phyloP scores from a whole-genome alignment of 2,329 filamentous ascomycete species.

The Verticillium nubilum region DNA sequence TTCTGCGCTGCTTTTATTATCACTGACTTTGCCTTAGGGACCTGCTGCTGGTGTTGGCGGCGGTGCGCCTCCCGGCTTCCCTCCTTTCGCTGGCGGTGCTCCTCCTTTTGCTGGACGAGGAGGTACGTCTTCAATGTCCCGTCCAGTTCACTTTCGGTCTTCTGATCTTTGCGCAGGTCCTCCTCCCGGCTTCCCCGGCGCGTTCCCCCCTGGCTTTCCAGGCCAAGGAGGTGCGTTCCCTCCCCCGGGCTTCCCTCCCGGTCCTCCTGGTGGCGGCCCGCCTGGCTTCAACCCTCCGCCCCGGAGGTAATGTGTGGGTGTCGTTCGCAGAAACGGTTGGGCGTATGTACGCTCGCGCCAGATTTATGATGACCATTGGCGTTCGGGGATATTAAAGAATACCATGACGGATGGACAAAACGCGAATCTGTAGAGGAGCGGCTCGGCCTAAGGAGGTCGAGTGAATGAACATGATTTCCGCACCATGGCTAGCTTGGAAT shows the following conservation, averaged over 20 bases:
- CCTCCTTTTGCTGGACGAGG: constrained; percentile 49
- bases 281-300: constrained; percentile 75
- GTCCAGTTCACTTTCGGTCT: neutral
- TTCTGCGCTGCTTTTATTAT: neutral
- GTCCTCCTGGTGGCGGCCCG: constrained; percentile 41
- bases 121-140: constrained; percentile 36
- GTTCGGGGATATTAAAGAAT: constrained; percentile 21
- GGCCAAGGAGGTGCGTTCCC: constrained; percentile 36
- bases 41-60: constrained; percentile 85
- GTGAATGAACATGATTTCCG: neutral
- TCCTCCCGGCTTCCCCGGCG: constrained; percentile 45
- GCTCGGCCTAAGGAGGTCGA: neutral
- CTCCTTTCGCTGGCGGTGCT: constrained; percentile 43
- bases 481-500: neutral
- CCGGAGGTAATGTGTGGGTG: constrained; percentile 39
- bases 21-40: constrained; percentile 38
- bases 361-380: constrained; percentile 20
- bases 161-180: constrained; percentile 33
- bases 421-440: constrained; percentile 1
- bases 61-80: constrained; percentile 56
- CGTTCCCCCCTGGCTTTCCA: constrained; percentile 39
- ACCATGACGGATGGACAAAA: constrained; percentile 2
- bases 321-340: neutral
- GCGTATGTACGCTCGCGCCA: constrained; percentile 9
- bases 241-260: constrained; percentile 46